Conservation (phyloP, 768 basidiomycete genomes). For the Boletus sp. region DNA sequence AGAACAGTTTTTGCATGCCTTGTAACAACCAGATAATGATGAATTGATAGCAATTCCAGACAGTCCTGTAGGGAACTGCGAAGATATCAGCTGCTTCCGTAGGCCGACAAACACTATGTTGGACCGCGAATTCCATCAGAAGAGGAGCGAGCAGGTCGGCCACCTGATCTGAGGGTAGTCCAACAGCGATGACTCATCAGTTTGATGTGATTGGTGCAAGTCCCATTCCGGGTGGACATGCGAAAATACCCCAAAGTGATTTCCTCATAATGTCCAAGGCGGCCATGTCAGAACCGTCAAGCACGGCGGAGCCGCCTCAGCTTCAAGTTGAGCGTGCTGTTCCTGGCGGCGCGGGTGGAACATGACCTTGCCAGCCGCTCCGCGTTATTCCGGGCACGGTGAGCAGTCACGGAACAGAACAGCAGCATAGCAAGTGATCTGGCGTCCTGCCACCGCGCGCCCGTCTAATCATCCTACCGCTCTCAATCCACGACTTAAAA, state of each 20-base stretch:
- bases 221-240: no score
- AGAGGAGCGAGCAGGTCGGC: background rate
- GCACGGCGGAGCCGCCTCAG: background rate
- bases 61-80: background rate
- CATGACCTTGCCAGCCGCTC: background rate
- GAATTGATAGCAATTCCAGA: background rate
- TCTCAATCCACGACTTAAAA: background rate
- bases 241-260: background rate
- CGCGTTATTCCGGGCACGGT: background rate
- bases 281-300: background rate
- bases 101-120: background rate
- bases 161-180: background rate
- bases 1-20: background rate
- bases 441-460: background rate
- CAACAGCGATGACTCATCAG: background rate
- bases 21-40: no score
- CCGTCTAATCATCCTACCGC: background rate
- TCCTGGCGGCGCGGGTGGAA: constrained; percentile 6
- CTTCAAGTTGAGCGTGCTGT: background rate
- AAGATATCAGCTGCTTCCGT: background rate
- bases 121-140: background rate
- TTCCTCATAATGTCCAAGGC: background rate
- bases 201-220: background rate
- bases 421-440: background rate
- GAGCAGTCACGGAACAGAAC: background rate